A percentile compares a stretch with the other conserved stretches of the same genome.
These are phyloP conservation scores for Pseudogymnoascus destructans DNA, from an alignment of 2,329 filamentous ascomycete species.

Conservation along the genomic window DNA sequence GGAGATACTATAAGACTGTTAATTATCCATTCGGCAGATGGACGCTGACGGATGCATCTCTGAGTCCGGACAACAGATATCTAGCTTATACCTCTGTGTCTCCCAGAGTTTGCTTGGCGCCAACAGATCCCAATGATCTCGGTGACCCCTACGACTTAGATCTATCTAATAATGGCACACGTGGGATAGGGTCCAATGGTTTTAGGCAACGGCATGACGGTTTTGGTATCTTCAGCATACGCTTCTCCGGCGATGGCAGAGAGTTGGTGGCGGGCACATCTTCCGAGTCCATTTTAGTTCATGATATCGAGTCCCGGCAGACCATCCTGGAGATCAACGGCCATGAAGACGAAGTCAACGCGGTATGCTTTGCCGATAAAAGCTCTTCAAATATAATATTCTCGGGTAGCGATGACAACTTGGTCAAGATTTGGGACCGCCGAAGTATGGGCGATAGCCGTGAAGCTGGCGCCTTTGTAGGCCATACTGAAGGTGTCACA, in stretches of 20 bases:
- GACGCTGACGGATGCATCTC: slow-evolving; percentile 87
- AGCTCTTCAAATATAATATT: slow-evolving; percentile 87
- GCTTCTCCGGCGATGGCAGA: slow-evolving; percentile 83
- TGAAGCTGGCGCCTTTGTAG: slow-evolving; percentile 51
- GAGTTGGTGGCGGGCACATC: slow-evolving; percentile 86
- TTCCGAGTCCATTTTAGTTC: slow-evolving; percentile 68
- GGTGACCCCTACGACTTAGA: slow-evolving; percentile 73
- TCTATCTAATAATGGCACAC: slow-evolving; percentile 41
- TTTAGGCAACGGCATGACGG: slow-evolving; percentile 20
- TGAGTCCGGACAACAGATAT: slow-evolving; percentile 85
- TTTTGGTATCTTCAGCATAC: slow-evolving; percentile 72
- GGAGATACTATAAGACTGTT: slow-evolving; percentile 91
- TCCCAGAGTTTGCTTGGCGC: slow-evolving; percentile 69
- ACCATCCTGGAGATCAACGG: slow-evolving; percentile 64
- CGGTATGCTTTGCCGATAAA: slow-evolving; percentile 87
- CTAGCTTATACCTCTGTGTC: slow-evolving; percentile 86
- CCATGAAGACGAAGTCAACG: slow-evolving; percentile 84
- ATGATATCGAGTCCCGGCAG: slow-evolving; percentile 73
- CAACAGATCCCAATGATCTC: slow-evolving; percentile 70
- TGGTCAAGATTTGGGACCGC: slow-evolving; percentile 91
- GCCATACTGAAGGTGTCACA: slow-evolving; percentile 53
- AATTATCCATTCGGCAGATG: slow-evolving; percentile 77
- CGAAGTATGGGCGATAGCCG: slow-evolving; percentile 79
- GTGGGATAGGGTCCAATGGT: slow-evolving; percentile 4
- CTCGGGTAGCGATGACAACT: slow-evolving; percentile 88